A percentile compares a stretch with the other conserved stretches of the same genome.
phyloP scores from a whole-genome alignment of 2,329 filamentous ascomycete genomes.

The Neonectria sp. region DNA sequence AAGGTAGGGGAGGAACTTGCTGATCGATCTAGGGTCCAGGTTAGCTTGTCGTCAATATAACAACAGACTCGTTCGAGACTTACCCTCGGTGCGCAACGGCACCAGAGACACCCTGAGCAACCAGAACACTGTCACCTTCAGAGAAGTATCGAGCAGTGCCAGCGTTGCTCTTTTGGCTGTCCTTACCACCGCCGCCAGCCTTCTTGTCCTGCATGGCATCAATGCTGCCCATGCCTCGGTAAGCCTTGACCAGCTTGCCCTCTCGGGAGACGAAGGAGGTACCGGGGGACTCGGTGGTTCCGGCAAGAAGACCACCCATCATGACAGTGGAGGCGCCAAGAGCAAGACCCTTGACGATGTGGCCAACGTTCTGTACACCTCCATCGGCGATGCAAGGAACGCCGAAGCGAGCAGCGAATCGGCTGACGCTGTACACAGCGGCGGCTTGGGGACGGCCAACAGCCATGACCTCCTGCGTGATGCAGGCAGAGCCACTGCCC shows the following conservation, averaged over 20 bases:
- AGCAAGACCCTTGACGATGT: slow-evolving; percentile 98
- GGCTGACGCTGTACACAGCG: slow-evolving; percentile 89
- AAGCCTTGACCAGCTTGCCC: slow-evolving; percentile 98
- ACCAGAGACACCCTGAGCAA: slow-evolving; percentile 96
- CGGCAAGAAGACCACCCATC: slow-evolving; percentile 98
- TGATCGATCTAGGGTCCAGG: slow-evolving; percentile 75
- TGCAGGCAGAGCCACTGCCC: slow-evolving; percentile 98
- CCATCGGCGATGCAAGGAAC: slow-evolving; percentile 98
- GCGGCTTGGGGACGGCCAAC: slow-evolving; percentile 97
- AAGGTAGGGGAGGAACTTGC: slow-evolving; percentile 96
- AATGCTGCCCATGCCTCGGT: slow-evolving; percentile 98
- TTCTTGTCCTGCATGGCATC: slow-evolving; percentile 99
- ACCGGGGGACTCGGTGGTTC: slow-evolving; percentile 97
- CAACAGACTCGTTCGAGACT: slow-evolving; percentile 42
- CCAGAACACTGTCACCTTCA: slow-evolving; percentile 93
- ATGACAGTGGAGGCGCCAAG: slow-evolving; percentile 96
- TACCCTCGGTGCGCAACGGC: slow-evolving; percentile 82
- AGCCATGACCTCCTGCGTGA: slow-evolving; percentile 99
- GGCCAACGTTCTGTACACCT: slow-evolving; percentile 97
- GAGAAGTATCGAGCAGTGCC: slow-evolving; percentile 99
- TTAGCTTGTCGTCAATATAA: slow-evolving; percentile 48
- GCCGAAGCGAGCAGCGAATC: slow-evolving; percentile 92
- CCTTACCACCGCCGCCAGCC: slow-evolving; percentile 81
- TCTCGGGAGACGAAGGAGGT: slow-evolving; percentile 97
- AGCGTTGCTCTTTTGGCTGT: slow-evolving; percentile 87